A percentile compares a stretch with the other conserved stretches of the same genome.
Evolutionary conservation across 2,329 filamentous ascomycete genomes (phyloP).

Genomic region (Cercospora beticola): DNA sequence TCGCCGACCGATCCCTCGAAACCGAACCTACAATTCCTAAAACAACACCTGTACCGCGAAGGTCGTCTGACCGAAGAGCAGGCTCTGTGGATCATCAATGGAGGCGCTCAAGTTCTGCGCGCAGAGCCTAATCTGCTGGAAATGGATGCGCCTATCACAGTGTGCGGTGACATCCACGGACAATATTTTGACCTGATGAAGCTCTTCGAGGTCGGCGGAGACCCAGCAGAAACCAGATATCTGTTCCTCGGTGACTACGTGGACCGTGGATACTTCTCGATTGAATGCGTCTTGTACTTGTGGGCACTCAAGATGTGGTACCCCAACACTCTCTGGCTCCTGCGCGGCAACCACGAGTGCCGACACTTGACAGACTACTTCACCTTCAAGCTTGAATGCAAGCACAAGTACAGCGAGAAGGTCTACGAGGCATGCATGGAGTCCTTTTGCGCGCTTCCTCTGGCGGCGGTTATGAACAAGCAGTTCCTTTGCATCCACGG

Average conservation of each 20-base stretch:
- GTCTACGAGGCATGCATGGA: conserved; percentile 99
- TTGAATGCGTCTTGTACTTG: conserved; percentile 96
- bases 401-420: conserved; percentile 97
- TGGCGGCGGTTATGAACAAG: conserved; percentile 99
- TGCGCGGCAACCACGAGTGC: conserved; percentile 98
- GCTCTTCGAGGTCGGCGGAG: conserved; percentile 95
- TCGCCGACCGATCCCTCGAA: conserved; percentile 81
- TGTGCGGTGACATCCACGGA: conserved; percentile 96
- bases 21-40: conserved; percentile 90
- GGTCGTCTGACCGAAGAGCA: conserved; percentile 96
- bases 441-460: conserved; percentile 88
- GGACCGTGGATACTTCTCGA: conserved; percentile 97
- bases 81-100: conserved; percentile 89
- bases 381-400: conserved; percentile 99
- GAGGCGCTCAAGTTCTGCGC: conserved; percentile 82
- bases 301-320: conserved; percentile 99
- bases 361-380: conserved; percentile 99
- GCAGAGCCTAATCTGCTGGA: conserved; percentile 93
- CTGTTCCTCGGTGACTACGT: conserved; percentile 98
- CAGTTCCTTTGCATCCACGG: conserved; percentile 99
- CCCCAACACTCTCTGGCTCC: conserved; percentile 92
- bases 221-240: conserved; percentile 93
- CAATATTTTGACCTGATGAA: conserved; percentile 99
- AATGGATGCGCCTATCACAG: conserved; percentile 99
- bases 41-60: conserved; percentile 98